phyloP scores from a whole-genome alignment of 108 stramenopile genomes.

The Nannochloropsis oceanica region DNA sequence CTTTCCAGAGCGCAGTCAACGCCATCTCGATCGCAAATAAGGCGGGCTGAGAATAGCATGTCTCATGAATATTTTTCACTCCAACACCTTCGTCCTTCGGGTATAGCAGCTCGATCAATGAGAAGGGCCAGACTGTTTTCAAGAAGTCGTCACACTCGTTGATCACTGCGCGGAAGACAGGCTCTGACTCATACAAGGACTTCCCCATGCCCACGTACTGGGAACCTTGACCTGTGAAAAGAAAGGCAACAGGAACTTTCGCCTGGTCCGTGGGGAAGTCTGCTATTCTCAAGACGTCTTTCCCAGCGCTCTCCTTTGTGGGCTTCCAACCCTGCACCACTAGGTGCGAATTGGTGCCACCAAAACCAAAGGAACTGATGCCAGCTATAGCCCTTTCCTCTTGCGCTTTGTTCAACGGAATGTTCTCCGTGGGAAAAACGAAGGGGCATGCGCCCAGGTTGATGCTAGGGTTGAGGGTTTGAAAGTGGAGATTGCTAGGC shows the following conservation, averaged over 20 bases:
- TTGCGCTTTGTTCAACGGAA: not conserved
- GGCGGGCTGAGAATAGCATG: slow-evolving; percentile 32
- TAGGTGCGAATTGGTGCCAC: slow-evolving; percentile 39
- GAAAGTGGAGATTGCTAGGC: slow-evolving; percentile 27
- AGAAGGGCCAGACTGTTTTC: not conserved
- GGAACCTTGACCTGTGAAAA: slow-evolving; percentile 41
- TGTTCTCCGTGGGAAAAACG: not conserved
- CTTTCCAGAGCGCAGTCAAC: not conserved
- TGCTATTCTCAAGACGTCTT: not conserved
- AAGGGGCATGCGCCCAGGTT: slow-evolving; percentile 11
- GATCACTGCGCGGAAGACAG: slow-evolving; percentile 9
- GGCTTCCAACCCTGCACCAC: not conserved
- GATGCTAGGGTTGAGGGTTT: slow-evolving; percentile 24
- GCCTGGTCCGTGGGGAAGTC: not conserved
- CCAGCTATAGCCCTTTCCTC: not conserved
- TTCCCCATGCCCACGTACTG: slow-evolving; percentile 34
- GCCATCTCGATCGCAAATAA: slow-evolving; percentile 33
- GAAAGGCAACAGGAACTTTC: slow-evolving; percentile 11
- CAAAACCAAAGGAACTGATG: slow-evolving; percentile 40
- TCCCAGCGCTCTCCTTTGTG: not conserved
- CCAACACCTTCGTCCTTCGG: not conserved
- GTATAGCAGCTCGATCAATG: not conserved
- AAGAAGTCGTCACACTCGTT: slow-evolving; percentile 20
- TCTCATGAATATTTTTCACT: slow-evolving; percentile 19
- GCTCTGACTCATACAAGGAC: slow-evolving; percentile 17